Base-by-base conservation (phyloP, 768 basidiomycete species). In the Amanita muscaria region DNA sequence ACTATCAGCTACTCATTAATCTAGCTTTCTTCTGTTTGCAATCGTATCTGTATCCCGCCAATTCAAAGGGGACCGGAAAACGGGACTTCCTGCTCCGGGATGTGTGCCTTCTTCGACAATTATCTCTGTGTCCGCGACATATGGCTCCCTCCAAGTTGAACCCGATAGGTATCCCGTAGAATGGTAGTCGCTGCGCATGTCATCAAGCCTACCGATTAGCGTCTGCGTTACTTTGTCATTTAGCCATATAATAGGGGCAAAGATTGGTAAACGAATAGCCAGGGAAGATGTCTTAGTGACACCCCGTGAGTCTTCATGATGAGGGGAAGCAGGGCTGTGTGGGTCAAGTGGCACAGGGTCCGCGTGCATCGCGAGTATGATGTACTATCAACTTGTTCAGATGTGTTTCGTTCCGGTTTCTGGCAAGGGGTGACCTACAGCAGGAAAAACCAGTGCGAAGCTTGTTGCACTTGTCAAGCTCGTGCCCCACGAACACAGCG, bases 331-430 rank as follows among this genome's bases (percentile, higher is more conserved):
- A 2, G 86, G 79, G 56, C 77, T 80, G 56, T 81, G 87, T 5
- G 89, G 88, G 58, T 91, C 83, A 19, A 69, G 51, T 0, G 90
- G 90, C 16, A 79, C 65, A 0, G 90, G 89, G 1, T 68, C 71
- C 0, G 88, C 81, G 49, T 83, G 74, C 68, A 83, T 83, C 10
- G 88, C 85, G 70, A 91, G 80, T 51, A 91, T 86, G 34, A 88
- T 80, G 61, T 77, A 89, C 88, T 90, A 12, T n/a, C 14, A 5
- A 21, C 19, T 24, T 19, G 49, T 47, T n/a, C n/a, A n/a, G n/a
- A n/a, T n/a, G n/a, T 34, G 30, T n/a, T 24, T 42, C n/a, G 30
- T 22, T 6, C 27, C 25, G 16, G 22, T 19, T 22, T n/a, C n/a
- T n/a, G 30, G 11, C 12, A 14, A 33, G n/a, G 24, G 16, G 24